Conservation (phyloP, 2,329 filamentous ascomycete species). For the Elsinoe arachidis region DNA sequence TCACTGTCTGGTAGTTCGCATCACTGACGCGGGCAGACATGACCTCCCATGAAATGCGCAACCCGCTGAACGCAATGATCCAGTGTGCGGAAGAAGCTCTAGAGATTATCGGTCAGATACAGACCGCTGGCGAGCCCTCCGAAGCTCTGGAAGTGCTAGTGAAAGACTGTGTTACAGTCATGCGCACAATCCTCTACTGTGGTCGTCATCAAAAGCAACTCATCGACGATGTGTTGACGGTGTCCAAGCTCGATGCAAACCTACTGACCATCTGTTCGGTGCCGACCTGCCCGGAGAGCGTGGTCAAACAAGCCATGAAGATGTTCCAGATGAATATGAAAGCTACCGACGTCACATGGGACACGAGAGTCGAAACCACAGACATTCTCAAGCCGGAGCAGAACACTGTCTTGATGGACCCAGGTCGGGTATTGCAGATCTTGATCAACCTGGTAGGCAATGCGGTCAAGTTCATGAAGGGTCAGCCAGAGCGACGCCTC, state of each 20-base stretch:
- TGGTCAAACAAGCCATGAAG: constrained; percentile 17
- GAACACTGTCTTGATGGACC: constrained; percentile 22
- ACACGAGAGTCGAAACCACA: neutral
- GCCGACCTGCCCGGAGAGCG: constrained; percentile 14
- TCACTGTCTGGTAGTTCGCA: neutral
- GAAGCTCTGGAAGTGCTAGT: neutral
- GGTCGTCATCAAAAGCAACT: constrained; percentile 24
- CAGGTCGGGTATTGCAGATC: constrained; percentile 24
- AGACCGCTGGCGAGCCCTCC: neutral
- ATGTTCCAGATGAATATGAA: constrained; percentile 19
- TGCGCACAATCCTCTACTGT: constrained; percentile 23
- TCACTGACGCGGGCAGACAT: constrained; percentile 24
- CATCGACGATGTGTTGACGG: constrained; percentile 39
- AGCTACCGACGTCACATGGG: constrained; percentile 13
- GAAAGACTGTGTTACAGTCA: constrained; percentile 16
- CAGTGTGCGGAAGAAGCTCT: constrained; percentile 30
- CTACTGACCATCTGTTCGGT: constrained; percentile 15
- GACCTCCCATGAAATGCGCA: constrained; percentile 29
- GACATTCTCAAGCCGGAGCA: neutral
- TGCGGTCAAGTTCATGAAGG: constrained; percentile 21
- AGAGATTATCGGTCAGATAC: neutral
- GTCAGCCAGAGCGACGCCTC: constrained; percentile 2
- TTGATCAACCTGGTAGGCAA: constrained; percentile 26
- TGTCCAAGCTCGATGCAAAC: constrained; percentile 25
- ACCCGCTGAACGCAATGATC: constrained; percentile 23